phyloP scores from a whole-genome alignment of 2,329 filamentous ascomycete genomes.

The Tolypocladium endophyticum region DNA sequence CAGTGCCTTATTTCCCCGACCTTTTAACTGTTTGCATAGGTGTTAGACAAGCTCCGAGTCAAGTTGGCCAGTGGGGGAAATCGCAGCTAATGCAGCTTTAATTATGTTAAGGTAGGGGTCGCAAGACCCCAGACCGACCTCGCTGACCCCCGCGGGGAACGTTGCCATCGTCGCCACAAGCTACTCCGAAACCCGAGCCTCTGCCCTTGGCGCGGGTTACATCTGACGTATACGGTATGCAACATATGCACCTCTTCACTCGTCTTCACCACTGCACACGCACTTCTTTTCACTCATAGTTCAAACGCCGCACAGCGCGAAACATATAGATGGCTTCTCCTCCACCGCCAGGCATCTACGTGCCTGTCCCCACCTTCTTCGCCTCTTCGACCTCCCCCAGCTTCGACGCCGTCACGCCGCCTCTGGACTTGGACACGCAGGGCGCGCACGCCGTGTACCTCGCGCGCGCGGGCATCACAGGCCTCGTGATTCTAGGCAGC shows the following conservation, averaged over 20 bases:
- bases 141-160: not conserved
- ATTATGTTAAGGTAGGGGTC: not conserved
- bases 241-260: too few relatives aligned
- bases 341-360: slow-evolving; percentile 44
- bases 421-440: slow-evolving; percentile 48
- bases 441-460: slow-evolving; percentile 48
- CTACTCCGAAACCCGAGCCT: slow-evolving; percentile 5
- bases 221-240: not conserved
- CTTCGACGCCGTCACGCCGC: slow-evolving; percentile 33
- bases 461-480: slow-evolving; percentile 47
- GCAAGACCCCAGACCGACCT: not conserved
- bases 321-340: slow-evolving; percentile 17
- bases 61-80: not conserved
- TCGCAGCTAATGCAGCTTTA: not conserved
- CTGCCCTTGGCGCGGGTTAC: not conserved
- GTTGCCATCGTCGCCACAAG: not conserved
- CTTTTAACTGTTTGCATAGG: not conserved
- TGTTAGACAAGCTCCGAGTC: not conserved
- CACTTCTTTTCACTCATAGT: not conserved
- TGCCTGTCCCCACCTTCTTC: slow-evolving; percentile 57
- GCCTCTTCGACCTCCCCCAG: slow-evolving; percentile 27
- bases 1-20: not conserved
- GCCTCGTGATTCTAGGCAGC: slow-evolving; percentile 51
- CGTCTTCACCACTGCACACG: not conserved
- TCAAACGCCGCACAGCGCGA: not conserved